phyloP scores from a whole-genome alignment of 2,329 filamentous ascomycete species.

The Lachnellula cervina region DNA sequence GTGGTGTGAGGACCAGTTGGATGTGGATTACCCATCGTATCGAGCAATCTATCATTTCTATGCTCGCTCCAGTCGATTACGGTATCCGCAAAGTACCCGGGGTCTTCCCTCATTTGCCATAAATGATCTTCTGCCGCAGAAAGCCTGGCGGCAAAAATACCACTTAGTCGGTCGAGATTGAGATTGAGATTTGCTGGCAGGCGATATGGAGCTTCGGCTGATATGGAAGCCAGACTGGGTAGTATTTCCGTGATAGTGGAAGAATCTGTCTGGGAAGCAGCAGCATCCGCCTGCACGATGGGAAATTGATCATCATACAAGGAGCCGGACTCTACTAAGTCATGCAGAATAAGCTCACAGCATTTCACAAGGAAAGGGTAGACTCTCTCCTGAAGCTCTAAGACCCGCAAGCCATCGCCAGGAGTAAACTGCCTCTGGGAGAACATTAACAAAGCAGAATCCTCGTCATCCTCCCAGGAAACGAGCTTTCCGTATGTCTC shows the following conservation, averaged over 20 bases:
- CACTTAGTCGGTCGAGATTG: slow-evolving; percentile 41
- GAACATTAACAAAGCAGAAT: slow-evolving; percentile 36
- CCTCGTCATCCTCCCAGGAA: slow-evolving; percentile 30
- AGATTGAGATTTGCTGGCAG: slow-evolving; percentile 44
- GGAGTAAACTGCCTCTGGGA: slow-evolving; percentile 36
- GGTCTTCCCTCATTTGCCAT: slow-evolving; percentile 53
- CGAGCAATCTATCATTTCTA: slow-evolving; percentile 38
- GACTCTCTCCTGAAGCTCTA: slow-evolving; percentile 47
- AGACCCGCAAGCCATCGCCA: slow-evolving; percentile 42
- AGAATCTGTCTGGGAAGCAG: background rate
- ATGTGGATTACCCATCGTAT: slow-evolving; percentile 28
- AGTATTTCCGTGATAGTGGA: slow-evolving; percentile 20
- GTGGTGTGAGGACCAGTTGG: slow-evolving; percentile 12
- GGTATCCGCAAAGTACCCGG: slow-evolving; percentile 47
- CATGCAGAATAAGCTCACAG: slow-evolving; percentile 45
- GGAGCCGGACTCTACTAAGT: slow-evolving; percentile 35
- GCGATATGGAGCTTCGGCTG: slow-evolving; percentile 48
- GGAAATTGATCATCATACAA: slow-evolving; percentile 27
- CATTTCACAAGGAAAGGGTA: slow-evolving; percentile 45
- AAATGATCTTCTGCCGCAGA: slow-evolving; percentile 48
- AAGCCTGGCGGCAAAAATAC: slow-evolving; percentile 39
- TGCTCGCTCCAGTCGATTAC: slow-evolving; percentile 44
- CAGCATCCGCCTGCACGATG: slow-evolving; percentile 31
- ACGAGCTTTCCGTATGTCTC: slow-evolving; percentile 35
- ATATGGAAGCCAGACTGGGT: slow-evolving; percentile 36